A percentile compares a stretch with the other conserved stretches of the same genome.
These are phyloP conservation scores for Hylodesmum podocarpum DNA, from an alignment of 306 rosid species.

Conservation along the genomic window DNA sequence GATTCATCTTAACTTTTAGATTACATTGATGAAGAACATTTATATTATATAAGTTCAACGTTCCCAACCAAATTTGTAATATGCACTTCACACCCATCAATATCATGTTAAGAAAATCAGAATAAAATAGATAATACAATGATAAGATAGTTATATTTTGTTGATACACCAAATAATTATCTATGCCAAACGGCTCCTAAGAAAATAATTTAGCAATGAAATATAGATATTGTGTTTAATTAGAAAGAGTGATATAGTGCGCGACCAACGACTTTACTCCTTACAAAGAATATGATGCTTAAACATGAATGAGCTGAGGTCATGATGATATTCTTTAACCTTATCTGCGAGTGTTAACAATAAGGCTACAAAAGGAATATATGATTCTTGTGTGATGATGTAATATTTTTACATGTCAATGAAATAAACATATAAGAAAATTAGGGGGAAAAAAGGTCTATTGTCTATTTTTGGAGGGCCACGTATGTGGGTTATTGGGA, in stretches of 20 bases:
- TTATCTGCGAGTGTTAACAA: conserved; percentile 9
- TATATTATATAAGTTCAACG: too few species aligned
- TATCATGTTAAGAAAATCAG: too few species aligned
- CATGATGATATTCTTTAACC: conserved; percentile 18
- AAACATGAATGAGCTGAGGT: neutral
- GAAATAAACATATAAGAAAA: neutral
- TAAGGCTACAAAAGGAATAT: conserved; percentile 16
- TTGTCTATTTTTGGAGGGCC: neutral
- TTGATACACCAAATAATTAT: too few species aligned
- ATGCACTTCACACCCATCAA: too few species aligned
- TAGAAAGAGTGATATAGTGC: neutral
- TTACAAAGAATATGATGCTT: neutral
- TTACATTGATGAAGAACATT: too few species aligned
- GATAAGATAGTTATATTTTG: too few species aligned
- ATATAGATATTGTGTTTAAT: neutral
- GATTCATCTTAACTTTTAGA: too few species aligned
- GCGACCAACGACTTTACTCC: neutral
- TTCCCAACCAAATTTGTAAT: too few species aligned
- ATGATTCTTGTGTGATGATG: conserved; percentile 31
- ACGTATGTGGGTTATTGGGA: neutral
- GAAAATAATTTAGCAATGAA: neutral
- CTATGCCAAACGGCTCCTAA: neutral
- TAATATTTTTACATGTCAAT: neutral
- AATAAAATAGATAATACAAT: too few species aligned
- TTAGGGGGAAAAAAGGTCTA: fast-evolving